These are phyloP conservation scores for Fusarium duplospermum DNA, from an alignment of 2,329 filamentous ascomycete genomes.

Conservation along the genomic window DNA sequence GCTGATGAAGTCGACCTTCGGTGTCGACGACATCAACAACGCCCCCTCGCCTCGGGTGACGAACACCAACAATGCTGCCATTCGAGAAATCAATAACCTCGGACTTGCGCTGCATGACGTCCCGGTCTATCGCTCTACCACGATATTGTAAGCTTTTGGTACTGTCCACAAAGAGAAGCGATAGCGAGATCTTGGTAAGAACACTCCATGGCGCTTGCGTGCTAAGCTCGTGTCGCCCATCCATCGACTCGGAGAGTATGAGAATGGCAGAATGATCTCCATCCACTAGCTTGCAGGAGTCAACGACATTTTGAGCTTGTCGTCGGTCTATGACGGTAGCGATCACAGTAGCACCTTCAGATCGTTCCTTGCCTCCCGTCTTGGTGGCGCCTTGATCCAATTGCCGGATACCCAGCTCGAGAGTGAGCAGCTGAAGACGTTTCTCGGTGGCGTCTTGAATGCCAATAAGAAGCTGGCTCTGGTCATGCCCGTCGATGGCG, in stretches of 20 bases:
- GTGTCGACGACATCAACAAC: conserved; percentile 74
- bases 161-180: conserved; percentile 69
- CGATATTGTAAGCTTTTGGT: conserved; percentile 68
- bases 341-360: conserved; percentile 40
- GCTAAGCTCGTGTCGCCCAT: conserved; percentile 74
- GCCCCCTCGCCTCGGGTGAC: conserved; percentile 68
- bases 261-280: conserved; percentile 75
- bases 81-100: conserved; percentile 60
- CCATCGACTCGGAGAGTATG: conserved; percentile 73
- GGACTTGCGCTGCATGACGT: conserved; percentile 59
- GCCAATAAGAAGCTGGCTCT: conserved; percentile 71
- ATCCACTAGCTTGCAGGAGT: conserved; percentile 78
- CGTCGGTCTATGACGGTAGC: conserved; percentile 60
- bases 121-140: conserved; percentile 63
- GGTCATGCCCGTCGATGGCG: conserved; percentile 63
- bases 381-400: conserved; percentile 42
- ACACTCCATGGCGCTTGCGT: conserved; percentile 81
- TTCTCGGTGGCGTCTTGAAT: conserved; percentile 77
- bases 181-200: conserved; percentile 74
- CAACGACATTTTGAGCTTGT: conserved; percentile 74
- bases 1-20: conserved; percentile 71
- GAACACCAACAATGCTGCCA: conserved; percentile 64
- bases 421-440: conserved; percentile 73
- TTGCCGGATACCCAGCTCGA: conserved; percentile 64
- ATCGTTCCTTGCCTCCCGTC: conserved; percentile 32